Evolutionary conservation across 495 filamentous ascomycete species (phyloP).

Genomic region (Recurvomyces mirabilis): DNA sequence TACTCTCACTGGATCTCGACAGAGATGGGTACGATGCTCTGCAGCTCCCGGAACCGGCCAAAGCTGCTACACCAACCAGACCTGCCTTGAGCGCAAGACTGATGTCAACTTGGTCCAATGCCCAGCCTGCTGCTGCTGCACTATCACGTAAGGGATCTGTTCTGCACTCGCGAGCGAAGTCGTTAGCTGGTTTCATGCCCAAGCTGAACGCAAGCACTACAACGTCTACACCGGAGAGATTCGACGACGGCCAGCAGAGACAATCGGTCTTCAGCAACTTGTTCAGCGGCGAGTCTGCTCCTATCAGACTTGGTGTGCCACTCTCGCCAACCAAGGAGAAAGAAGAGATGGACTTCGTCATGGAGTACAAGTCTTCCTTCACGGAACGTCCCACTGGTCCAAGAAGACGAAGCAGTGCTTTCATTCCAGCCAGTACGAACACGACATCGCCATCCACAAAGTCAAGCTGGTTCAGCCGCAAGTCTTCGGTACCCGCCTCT

Average conservation of each 20-base stretch:
- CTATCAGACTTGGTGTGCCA: conserved; percentile 19
- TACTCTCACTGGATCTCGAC: not conserved
- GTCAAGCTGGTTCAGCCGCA: conserved; percentile 17
- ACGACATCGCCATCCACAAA: not conserved
- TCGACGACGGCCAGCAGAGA: conserved; percentile 1
- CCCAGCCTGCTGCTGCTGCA: conserved; percentile 16
- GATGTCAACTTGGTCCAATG: conserved; percentile 13
- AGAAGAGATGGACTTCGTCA: conserved; percentile 14
- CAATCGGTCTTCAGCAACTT: conserved; percentile 18
- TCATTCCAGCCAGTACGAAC: too few species aligned
- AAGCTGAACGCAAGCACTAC: conserved; percentile 6
- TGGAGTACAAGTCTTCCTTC: conserved; percentile 20
- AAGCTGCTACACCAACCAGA: conserved; percentile 1
- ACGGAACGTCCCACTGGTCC: conserved; percentile 8
- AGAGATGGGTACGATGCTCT: not conserved
- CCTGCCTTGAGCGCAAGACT: conserved; percentile 7
- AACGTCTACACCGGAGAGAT: not conserved
- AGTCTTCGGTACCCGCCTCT: conserved; percentile 1
- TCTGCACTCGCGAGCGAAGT: conserved; percentile 19
- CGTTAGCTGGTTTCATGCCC: conserved; percentile 17
- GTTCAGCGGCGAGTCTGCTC: conserved; percentile 24
- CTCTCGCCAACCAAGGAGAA: conserved; percentile 19
- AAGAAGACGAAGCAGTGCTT: conserved; percentile 5
- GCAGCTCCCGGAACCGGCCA: not conserved
- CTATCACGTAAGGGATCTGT: conserved; percentile 10